Conservation (phyloP, 1,284 basidiomycete genomes). For the Trichosporon sp. region DNA sequence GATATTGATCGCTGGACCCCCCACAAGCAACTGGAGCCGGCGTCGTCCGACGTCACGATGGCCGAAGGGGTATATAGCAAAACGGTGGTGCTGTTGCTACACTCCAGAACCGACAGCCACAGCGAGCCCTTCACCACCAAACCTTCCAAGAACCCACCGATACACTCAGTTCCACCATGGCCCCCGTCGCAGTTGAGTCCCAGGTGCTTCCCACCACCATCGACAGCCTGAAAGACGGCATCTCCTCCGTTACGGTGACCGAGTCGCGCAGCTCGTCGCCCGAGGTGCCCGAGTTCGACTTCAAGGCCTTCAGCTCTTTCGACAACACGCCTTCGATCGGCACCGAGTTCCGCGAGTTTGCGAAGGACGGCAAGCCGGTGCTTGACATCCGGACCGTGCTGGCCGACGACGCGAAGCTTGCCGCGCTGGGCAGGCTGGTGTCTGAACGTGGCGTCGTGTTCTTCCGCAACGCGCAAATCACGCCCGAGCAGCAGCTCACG, state of each 20-base stretch:
- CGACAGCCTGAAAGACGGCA: slow-evolving; percentile 18
- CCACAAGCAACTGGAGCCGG: background rate
- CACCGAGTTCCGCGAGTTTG: slow-evolving; percentile 43
- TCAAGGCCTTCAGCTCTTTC: slow-evolving; percentile 27
- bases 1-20: background rate
- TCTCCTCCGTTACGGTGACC: slow-evolving; percentile 5
- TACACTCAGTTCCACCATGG: slow-evolving; percentile 3
- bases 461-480: slow-evolving; percentile 58
- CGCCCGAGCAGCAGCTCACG: slow-evolving; percentile 51
- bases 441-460: slow-evolving; percentile 66
- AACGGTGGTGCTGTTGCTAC: background rate
- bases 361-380: slow-evolving; percentile 22
- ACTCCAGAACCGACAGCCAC: background rate
- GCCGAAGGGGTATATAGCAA: background rate
- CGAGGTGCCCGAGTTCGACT: slow-evolving; percentile 1
- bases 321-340: slow-evolving; percentile 41
- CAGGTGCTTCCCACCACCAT: slow-evolving; percentile 7
- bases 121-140: background rate
- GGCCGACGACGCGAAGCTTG: slow-evolving; percentile 27
- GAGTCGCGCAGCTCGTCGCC: background rate
- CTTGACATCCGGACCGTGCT: slow-evolving; percentile 32
- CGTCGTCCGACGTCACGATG: background rate
- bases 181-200: slow-evolving; percentile 17
- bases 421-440: slow-evolving; percentile 46
- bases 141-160: background rate